Evolutionary conservation across 23 red algal species (phyloP).

Genomic region (Chondrus crispus): DNA sequence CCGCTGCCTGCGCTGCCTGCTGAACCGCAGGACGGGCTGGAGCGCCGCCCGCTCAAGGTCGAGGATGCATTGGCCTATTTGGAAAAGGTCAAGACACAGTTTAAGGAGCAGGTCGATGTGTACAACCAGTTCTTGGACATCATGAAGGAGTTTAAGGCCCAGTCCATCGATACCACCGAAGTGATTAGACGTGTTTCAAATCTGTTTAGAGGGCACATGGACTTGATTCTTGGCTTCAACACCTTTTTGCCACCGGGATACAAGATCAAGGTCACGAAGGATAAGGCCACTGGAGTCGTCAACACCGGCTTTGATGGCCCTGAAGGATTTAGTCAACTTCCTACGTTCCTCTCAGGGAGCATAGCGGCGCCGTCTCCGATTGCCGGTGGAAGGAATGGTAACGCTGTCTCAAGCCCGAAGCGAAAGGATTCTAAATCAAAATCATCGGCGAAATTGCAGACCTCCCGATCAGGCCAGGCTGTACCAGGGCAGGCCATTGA

Average conservation of each 20-base stretch:
- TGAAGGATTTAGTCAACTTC: conserved; percentile 57
- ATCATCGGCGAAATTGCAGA: not conserved
- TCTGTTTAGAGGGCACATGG: conserved; percentile 87
- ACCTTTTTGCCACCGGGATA: conserved; percentile 98
- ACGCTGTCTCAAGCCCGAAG: conserved; percentile 7
- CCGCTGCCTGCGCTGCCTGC: too few species aligned
- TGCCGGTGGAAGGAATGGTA: not conserved
- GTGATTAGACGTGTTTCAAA: conserved; percentile 90
- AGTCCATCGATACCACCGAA: conserved; percentile 88
- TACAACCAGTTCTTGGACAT: conserved; percentile 99
- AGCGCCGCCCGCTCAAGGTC: conserved; percentile 79
- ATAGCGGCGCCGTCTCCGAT: not conserved
- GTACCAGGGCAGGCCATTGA: not conserved
- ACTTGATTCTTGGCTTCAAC: conserved; percentile 97
- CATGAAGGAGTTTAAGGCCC: conserved; percentile 99
- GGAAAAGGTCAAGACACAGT: conserved; percentile 98
- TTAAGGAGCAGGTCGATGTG: conserved; percentile 69
- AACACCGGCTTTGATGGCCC: conserved; percentile 59
- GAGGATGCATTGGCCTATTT: conserved; percentile 98
- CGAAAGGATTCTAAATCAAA: conserved; percentile 13
- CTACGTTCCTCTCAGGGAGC: too few species aligned
- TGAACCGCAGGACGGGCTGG: too few species aligned
- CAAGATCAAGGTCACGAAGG: conserved; percentile 86
- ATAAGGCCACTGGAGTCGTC: conserved; percentile 45
- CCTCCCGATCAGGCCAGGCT: not conserved